Evolutionary conservation across 2,329 filamentous ascomycete genomes (phyloP), one percentile per base, ranked within the genome.

Genomic region (Trichophyton rubrum): DNA sequence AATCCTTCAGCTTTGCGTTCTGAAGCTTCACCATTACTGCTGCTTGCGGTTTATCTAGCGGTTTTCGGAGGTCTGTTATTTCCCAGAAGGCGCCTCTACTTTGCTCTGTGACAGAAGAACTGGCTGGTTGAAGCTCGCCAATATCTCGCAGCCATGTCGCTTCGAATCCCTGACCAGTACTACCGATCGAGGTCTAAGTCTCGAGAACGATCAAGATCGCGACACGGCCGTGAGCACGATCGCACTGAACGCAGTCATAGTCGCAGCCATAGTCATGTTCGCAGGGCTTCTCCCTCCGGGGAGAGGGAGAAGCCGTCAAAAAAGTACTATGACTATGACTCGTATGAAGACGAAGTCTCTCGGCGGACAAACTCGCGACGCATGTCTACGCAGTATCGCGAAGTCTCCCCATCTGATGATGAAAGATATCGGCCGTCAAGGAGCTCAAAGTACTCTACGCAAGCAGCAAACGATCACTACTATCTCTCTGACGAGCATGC

Each of bases 251-350:
- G 30, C 15, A 35, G 51, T 49, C 73, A 74, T 62, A 77, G 75
- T 53, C 71, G 71, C 63, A 68, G 62, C 59, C 71, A 74, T 51
- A 67, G 64, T 11, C 67, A 71, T 11, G 69, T 69, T 27, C 69
- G 51, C 51, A 27, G 15, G 13, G 3, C 15, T 4, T 55, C 51
- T 35, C 51, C 71, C 22, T 66, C 69, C 9, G 66, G 69, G 62
- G 65, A 70, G 27, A 62, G 64, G 62, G 55, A 65, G 59, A 61
- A 66, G 61, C 55, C 58, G 35, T 56, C 61, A 30, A 67, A 62
- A 49, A 64, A 69, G 38, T 70, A 68, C 65, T 68, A 69, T 63
- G 69, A 68, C 59, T 67, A 65, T 57, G 70, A 69, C 33, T 67
- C 62, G 53, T 64, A 62, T 33, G 69, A 69, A 58, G 70, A 71